Percentiles rank a stretch among this genome's conserved stretches.
Conservation (phyloP, 352 stramenopile species). For the Pythium pyrilobum region DNA sequence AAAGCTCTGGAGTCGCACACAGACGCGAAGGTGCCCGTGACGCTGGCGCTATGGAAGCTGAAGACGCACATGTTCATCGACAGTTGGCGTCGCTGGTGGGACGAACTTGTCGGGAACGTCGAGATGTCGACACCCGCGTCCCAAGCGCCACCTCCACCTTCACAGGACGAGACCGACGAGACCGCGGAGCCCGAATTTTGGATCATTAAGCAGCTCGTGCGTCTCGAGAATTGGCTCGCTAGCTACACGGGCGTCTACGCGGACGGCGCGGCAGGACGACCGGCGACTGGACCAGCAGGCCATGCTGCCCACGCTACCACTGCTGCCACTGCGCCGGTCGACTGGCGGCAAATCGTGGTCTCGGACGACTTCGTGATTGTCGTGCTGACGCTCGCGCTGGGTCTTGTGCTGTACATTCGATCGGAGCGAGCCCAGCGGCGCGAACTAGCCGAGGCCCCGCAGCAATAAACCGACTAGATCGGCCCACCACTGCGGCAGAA, state of each 20-base stretch:
- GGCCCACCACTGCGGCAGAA: not conserved
- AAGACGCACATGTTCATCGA: slow-evolving; percentile 43
- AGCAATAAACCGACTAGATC: slow-evolving; percentile 1
- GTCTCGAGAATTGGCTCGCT: slow-evolving; percentile 17
- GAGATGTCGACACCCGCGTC: slow-evolving; percentile 10
- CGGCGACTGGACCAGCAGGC: not conserved
- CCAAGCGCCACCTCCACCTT: not conserved
- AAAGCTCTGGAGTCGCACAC: slow-evolving; percentile 57
- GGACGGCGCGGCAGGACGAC: not conserved
- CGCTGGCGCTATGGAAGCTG: slow-evolving; percentile 81
- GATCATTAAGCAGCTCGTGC: slow-evolving; percentile 16
- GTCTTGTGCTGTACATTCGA: slow-evolving; percentile 69
- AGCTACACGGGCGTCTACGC: not conserved
- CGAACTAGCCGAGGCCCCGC: not conserved
- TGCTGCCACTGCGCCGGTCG: not conserved
- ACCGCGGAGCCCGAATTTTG: not conserved
- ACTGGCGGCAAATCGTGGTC: slow-evolving; percentile 30
- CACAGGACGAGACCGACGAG: not conserved
- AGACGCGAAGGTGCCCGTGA: slow-evolving; percentile 76
- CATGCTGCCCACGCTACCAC: not conserved
- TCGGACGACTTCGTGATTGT: slow-evolving; percentile 68
- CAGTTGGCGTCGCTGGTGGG: slow-evolving; percentile 58
- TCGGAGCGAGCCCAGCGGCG: slow-evolving; percentile 45
- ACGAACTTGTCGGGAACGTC: slow-evolving; percentile 52
- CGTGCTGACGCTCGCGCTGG: slow-evolving; percentile 52